phyloP scores from a whole-genome alignment of 345 rosid genomes.

The Limnanthes douglasii region DNA sequence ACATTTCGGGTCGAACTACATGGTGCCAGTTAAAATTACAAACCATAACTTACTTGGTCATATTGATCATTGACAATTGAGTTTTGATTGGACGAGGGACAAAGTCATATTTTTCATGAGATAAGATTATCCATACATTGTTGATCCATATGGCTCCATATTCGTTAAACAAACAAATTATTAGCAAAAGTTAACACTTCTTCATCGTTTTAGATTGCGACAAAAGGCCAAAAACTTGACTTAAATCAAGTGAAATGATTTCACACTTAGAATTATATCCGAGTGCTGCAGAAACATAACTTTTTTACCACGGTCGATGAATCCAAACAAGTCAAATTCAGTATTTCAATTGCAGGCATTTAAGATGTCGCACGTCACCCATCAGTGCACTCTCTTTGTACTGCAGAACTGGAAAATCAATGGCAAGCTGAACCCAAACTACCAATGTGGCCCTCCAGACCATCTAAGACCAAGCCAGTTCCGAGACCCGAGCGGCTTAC shows the following conservation, averaged over 20 bases:
- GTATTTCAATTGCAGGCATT: constrained; percentile 72
- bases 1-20: constrained; percentile 46
- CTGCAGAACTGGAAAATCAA: constrained; percentile 82
- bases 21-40: constrained; percentile 60
- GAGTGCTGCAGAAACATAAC: constrained; percentile 85
- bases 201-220: constrained; percentile 67
- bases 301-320: constrained; percentile 66
- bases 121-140: constrained; percentile 73
- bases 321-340: constrained; percentile 68
- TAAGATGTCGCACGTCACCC: constrained; percentile 87
- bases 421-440: constrained; percentile 75
- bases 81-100: constrained; percentile 85
- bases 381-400: constrained; percentile 48
- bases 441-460: constrained; percentile 70
- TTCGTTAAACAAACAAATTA: constrained; percentile 55
- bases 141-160: constrained; percentile 63
- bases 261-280: constrained; percentile 41
- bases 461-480: constrained; percentile 69
- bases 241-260: constrained; percentile 61
- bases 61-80: constrained; percentile 81
- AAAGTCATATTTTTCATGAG: constrained; percentile 68
- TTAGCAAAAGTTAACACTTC: constrained; percentile 46
- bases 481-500: constrained; percentile 57
- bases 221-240: constrained; percentile 91
- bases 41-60: constrained; percentile 77